Percentiles rank a stretch among this genome's conserved stretches.
These are phyloP conservation scores for Phaffomyces antillensis DNA, from an alignment of 805 yeast genomes.

Conservation along the genomic window DNA sequence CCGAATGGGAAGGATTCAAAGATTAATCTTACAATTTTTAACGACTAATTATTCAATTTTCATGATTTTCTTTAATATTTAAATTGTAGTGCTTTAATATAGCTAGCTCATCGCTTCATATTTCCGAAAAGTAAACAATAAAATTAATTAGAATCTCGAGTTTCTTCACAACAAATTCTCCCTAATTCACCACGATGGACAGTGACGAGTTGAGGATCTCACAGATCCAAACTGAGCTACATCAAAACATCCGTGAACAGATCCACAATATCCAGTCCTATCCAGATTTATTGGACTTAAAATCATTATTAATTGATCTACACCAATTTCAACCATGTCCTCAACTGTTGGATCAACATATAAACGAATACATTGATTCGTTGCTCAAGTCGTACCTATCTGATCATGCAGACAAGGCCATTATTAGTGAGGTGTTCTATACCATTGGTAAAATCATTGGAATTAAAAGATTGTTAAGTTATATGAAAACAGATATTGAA, in stretches of 20 bases:
- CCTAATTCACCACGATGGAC: conserved; percentile 21
- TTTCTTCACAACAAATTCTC: too few species aligned
- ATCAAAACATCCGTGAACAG: conserved; percentile 2
- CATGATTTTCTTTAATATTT: neutral
- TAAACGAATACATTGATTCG: conserved; percentile 28
- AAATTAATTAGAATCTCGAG: too few species aligned
- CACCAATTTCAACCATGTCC: conserved; percentile 51
- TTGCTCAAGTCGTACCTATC: conserved; percentile 26
- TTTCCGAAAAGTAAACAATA: conserved; percentile 3
- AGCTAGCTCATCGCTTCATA: neutral
- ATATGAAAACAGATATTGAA: conserved; percentile 53
- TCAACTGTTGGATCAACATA: conserved; percentile 37
- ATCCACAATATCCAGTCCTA: conserved; percentile 2
- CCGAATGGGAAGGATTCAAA: conserved; percentile 10
- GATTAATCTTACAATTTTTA: conserved; percentile 2
- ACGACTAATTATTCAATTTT: neutral
- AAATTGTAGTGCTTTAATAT: neutral
- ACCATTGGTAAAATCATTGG: conserved; percentile 60
- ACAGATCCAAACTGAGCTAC: conserved; percentile 19
- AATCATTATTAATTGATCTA: conserved; percentile 21
- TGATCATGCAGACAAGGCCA: neutral
- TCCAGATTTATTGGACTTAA: neutral
- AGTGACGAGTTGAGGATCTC: conserved; percentile 25
- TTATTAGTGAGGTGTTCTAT: conserved; percentile 38
- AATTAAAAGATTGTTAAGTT: conserved; percentile 49